A percentile compares a stretch with the other conserved stretches of the same genome.
Evolutionary conservation across 2,329 filamentous ascomycete genomes (phyloP).

Genomic region (Ophiobolus disseminans): DNA sequence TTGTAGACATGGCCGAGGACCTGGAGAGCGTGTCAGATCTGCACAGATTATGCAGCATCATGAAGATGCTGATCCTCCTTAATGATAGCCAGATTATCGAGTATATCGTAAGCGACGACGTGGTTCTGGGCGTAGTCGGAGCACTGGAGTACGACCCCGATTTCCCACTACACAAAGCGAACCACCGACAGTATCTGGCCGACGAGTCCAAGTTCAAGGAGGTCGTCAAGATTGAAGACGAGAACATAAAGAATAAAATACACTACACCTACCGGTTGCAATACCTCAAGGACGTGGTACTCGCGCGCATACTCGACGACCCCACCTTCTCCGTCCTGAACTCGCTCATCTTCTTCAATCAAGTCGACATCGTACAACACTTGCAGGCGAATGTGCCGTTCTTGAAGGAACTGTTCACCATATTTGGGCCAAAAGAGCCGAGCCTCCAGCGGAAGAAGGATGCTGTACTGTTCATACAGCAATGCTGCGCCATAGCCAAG

Average conservation of each 20-base stretch:
- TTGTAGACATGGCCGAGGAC: slow-evolving; percentile 89
- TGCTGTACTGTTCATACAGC: slow-evolving; percentile 93
- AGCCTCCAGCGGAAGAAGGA: slow-evolving; percentile 84
- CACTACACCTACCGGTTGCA: slow-evolving; percentile 95
- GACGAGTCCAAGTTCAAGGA: slow-evolving; percentile 93
- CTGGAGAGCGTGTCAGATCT: slow-evolving; percentile 85
- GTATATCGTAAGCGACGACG: slow-evolving; percentile 86
- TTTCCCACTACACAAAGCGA: slow-evolving; percentile 96
- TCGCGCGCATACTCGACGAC: slow-evolving; percentile 94
- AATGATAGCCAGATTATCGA: slow-evolving; percentile 97
- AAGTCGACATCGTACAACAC: slow-evolving; percentile 96
- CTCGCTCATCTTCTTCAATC: slow-evolving; percentile 98
- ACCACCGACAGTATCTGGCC: slow-evolving; percentile 90
- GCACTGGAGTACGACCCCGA: slow-evolving; percentile 98
- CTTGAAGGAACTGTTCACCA: slow-evolving; percentile 83
- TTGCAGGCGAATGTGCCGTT: slow-evolving; percentile 83
- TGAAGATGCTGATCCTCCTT: slow-evolving; percentile 93
- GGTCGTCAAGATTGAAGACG: slow-evolving; percentile 89
- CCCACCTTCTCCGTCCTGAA: slow-evolving; percentile 98
- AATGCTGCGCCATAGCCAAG: slow-evolving; percentile 93
- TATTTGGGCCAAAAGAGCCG: slow-evolving; percentile 72
- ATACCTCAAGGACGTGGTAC: slow-evolving; percentile 97
- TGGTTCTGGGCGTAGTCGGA: slow-evolving; percentile 90
- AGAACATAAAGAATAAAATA: slow-evolving; percentile 83
- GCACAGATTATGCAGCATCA: slow-evolving; percentile 93